Conservation (phyloP, 495 filamentous ascomycete genomes). For the Penicillium angulare region DNA sequence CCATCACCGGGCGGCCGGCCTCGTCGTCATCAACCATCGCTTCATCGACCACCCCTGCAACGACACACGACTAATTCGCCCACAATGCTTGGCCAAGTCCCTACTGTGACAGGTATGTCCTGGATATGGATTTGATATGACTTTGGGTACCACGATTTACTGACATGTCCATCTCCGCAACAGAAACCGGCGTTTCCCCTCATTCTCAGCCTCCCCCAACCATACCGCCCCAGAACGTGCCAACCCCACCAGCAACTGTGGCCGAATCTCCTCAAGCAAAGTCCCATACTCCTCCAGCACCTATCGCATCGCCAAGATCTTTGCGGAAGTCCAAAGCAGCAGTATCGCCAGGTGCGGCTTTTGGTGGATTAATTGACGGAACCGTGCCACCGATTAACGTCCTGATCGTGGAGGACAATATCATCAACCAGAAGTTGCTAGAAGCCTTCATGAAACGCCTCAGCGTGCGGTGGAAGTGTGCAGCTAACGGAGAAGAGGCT, state of each 20-base stretch:
- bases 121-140: too few relatives aligned
- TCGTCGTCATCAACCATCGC: constrained; percentile 42
- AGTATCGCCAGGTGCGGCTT: constrained; percentile 31
- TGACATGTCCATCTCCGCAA: constrained; percentile 19
- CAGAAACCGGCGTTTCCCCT: constrained; percentile 29
- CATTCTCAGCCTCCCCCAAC: constrained; percentile 22
- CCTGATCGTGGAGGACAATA: constrained; percentile 96
- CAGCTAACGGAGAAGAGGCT: constrained; percentile 89
- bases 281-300: constrained; percentile 35
- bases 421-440: constrained; percentile 89
- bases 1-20: constrained; percentile 76
- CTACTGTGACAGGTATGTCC: constrained; percentile 29
- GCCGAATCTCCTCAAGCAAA: constrained; percentile 39
- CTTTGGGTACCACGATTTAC: background rate
- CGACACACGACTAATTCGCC: constrained; percentile 83
- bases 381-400: constrained; percentile 96
- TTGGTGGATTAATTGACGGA: constrained; percentile 70
- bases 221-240: constrained; percentile 26
- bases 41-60: constrained; percentile 42
- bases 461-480: constrained; percentile 96
- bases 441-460: constrained; percentile 96
- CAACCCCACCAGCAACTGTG: constrained; percentile 37
- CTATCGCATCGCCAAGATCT: constrained; percentile 39
- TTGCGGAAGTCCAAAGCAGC: constrained; percentile 47
- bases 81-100: constrained; percentile 52